Conservation (phyloP, 805 yeast species). For the Myxozyma mucilagina region DNA sequence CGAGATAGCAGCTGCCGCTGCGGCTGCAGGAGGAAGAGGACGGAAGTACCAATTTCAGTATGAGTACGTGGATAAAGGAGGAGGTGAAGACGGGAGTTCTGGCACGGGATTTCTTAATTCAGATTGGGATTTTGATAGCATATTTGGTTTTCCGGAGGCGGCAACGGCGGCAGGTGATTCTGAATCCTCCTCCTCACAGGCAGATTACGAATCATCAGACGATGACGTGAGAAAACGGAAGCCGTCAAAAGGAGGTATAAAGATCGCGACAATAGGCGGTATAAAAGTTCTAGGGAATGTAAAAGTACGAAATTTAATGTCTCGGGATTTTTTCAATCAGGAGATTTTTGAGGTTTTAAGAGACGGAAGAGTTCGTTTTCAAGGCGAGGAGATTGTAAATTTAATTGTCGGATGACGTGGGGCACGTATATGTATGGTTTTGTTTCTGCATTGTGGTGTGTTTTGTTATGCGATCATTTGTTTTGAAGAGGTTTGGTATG, state of each 20-base stretch:
- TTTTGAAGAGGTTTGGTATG: not conserved
- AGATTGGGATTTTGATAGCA: not conserved
- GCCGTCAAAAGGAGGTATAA: conserved; percentile 2
- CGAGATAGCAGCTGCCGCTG: too few relatives aligned
- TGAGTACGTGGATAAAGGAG: not conserved
- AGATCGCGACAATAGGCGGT: conserved; percentile 20
- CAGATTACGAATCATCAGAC: too few relatives aligned
- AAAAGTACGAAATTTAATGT: conserved; percentile 20
- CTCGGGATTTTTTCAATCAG: conserved; percentile 14
- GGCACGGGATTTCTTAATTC: not conserved
- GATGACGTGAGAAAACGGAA: not conserved
- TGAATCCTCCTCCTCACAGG: not conserved
- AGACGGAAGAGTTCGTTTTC: conserved; percentile 24
- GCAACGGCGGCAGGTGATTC: not conserved
- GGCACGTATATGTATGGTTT: not conserved
- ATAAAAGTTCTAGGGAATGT: conserved; percentile 24
- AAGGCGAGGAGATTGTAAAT: conserved; percentile 27
- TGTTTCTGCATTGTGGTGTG: not conserved
- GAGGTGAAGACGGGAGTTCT: conserved; percentile 5
- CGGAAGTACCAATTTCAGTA: not conserved
- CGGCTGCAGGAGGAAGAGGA: too few relatives aligned
- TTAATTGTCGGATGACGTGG: conserved; percentile 12
- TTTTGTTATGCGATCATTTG: not conserved
- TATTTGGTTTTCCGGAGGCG: not conserved
- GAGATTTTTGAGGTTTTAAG: conserved; percentile 18